Evolutionary conservation across 2,329 filamentous ascomycete genomes (phyloP), one percentile per base, ranked within the genome.

Genomic region (Neonectria hederae): DNA sequence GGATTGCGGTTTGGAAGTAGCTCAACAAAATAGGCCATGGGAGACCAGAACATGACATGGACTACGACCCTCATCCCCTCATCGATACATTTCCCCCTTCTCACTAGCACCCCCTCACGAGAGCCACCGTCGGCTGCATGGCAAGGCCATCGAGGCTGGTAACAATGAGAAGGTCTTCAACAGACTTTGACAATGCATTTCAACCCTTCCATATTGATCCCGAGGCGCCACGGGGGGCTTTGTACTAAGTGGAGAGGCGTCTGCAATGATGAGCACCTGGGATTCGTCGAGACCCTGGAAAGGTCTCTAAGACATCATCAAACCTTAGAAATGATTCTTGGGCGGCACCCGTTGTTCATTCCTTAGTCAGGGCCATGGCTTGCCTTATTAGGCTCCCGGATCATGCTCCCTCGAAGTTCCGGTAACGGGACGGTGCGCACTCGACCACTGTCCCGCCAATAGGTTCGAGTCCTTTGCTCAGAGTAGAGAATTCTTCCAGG

Each of bases 101-200:
- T 49, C n/a, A 49, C n/a, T n/a, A 32, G n/a, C 9, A 42, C 11
- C 54, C 48, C 32, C 17, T 49, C 59, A 52, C 26, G 21, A 53
- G 59, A 32, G 19, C 54, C 26, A 43, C 32, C 32, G 21, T 32
- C 43, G 17, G 40, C 24, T 51, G 49, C 42, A 22, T 49, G 32
- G 57, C 38, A 54, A 57, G 53, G 58, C 21, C 54, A 58, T 53
- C 19, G 57, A 51, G 24, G 32, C 9, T 35, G 51, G 35, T 26
- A 38, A 6, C 24, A 52, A 40, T 62, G 64, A 73, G 69, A 70
- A 68, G 66, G 45, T 65, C 63, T 72, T 69, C 59, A 60, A 53
- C 55, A 62, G 59, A 52, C 56, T 68, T 59, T 56, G 42, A 19
- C 54, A 55, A 67, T 67, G 65, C 65, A 48, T 53, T 63, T n/a